Evolutionary conservation across 208 protist species (phyloP), one percentile per base, ranked within the genome.

Genomic region (Tritrichomonas foetus): DNA sequence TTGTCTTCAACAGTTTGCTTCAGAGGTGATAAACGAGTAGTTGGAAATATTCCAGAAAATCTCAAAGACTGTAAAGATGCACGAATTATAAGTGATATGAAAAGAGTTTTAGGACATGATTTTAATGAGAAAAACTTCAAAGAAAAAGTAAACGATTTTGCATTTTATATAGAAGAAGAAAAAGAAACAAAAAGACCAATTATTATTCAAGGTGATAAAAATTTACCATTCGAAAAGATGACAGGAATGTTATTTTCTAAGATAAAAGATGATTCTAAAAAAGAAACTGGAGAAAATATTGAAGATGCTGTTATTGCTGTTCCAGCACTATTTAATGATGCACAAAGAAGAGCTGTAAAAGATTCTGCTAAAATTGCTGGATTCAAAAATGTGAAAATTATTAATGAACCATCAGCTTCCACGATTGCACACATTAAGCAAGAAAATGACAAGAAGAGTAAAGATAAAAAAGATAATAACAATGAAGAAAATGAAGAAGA

Each of bases 271-370:
- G 97, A 94, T 57, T 97, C 97, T 39, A 98, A 99, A 97, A 96
- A 95, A 41, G 99, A 98, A 96, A 95, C 99, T 1, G 97, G 98
- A 72, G 95, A 97, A 93, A 49, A 94, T 36, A 97, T 99, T 61
- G 97, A 95, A 75, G 97, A 98, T 66, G 98, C 98, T 41, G 98
- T 99, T 93, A 96, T 99, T 93, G 98, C 98, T 11, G 98, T 99
- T n/a, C 98, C 98, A 22, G 98, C 98, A n/a, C 99, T 99, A 96
- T 99, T 99, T 96, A 99, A 98, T 96, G 98, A 99, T 93, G 94
- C 96, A 5, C 99, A 99, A 97, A 96, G 99, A 72, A 96, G 98
- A 95, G 97, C 98, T 9, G 99, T 98, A 16, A 99, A 99, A 96
- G 98, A 98, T 84, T 99, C 99, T 25, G 98, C 97, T 57, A 94